Evolutionary conservation across 2,329 filamentous ascomycete genomes (phyloP), one percentile per base, ranked within the genome.

Genomic region (Calycina herbarum): DNA sequence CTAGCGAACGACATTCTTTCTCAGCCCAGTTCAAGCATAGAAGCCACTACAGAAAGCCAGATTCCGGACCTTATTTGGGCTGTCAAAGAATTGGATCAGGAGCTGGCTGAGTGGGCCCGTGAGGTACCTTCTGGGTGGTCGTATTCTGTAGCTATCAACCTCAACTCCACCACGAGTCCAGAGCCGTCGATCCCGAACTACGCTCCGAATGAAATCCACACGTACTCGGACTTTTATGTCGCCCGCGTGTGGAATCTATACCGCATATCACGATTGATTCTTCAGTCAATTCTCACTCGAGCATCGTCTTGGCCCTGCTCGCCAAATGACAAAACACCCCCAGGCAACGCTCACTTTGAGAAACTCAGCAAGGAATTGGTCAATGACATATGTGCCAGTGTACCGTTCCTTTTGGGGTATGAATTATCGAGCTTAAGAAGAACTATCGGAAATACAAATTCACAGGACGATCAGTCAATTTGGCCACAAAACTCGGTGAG

Each of bases 391-490:
- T 67, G 66, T 35, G 63, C 67, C 11, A 69, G 67, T 29, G 57
- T 69, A 48, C 64, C 67, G 8, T 69, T 64, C 31, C 64, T 69
- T 57, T 42, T 69, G 10, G 67, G 67, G 10, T 66, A 69, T 57
- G 63, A 66, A n/a, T 61, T 67, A 48, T 60, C 63, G 20, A n/a
- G 66, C n/a, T 33, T 67, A 29, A 69, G 64, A 58, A 51, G 29
- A 11, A 20, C 57, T 1, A 20, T 51, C 24, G 10, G 15, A 15
- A 42, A 33, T 20, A 29, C 31, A 11, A n/a, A 27, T 20, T 31
- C 59, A 8, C 29, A 51, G 27, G 59, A 33, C 40, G 29, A 54
- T 15, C 58, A 38, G 15, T 66, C 51, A 8, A 54, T 64, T 7
- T 67, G 67, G 66, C 67, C 67, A 24, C 66, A 69, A 48, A 59